Percentiles rank a stretch among this genome's conserved stretches.
Conservation (phyloP, 176 grass and related monocot species). For the Oryza nivara region DNA sequence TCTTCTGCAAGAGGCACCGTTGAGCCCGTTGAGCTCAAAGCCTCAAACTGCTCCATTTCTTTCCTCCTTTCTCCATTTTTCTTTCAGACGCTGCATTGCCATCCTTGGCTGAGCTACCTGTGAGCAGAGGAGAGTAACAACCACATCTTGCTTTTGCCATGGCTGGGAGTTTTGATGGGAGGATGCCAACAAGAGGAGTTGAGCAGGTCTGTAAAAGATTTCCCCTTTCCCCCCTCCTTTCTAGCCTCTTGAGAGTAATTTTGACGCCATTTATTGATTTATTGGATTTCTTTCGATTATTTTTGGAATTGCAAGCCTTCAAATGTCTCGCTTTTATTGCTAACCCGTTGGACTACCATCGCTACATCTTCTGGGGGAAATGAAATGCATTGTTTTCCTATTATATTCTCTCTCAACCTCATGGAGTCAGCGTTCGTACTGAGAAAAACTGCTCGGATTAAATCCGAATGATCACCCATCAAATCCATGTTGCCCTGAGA, state of each 20-base stretch:
- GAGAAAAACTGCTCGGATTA: neutral
- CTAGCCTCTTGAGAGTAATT: neutral
- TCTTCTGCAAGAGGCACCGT: slow-evolving; percentile 28
- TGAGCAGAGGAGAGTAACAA: slow-evolving; percentile 14
- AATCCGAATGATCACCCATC: neutral
- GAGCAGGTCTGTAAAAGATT: slow-evolving; percentile 60
- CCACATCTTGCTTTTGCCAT: slow-evolving; percentile 48
- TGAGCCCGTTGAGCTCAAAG: slow-evolving; percentile 20
- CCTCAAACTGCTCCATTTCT: slow-evolving; percentile 23
- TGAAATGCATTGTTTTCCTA: neutral
- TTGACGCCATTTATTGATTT: neutral
- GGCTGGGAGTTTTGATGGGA: slow-evolving; percentile 70
- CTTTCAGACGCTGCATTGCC: slow-evolving; percentile 44
- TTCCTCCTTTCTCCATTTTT: slow-evolving; percentile 40
- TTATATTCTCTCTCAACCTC: neutral
- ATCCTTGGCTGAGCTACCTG: slow-evolving; percentile 23
- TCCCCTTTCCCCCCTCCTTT: neutral
- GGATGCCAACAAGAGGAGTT: slow-evolving; percentile 62
- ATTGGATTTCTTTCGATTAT: neutral
- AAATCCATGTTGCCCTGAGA: neutral
- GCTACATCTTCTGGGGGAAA: neutral
- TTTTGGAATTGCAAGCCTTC: neutral
- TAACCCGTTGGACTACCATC: neutral
- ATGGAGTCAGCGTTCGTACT: neutral
- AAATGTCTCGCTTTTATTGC: neutral